These are phyloP conservation scores for Apiotrichum siamense DNA, from an alignment of 1,284 basidiomycete genomes.

Conservation along the genomic window DNA sequence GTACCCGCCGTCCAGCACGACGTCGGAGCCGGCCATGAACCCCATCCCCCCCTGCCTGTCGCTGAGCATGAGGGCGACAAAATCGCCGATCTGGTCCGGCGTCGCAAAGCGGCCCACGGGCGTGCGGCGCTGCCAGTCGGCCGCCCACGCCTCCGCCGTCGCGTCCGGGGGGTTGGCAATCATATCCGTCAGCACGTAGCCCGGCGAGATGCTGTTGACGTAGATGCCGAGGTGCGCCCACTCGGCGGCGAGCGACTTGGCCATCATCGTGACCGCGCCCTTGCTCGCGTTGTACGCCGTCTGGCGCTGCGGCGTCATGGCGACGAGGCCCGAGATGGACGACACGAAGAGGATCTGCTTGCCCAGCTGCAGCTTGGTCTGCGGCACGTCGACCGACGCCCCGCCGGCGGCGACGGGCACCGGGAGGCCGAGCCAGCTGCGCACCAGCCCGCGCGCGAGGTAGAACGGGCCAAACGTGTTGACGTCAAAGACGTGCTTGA, in stretches of 20 bases:
- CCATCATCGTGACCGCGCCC: slow-evolving; percentile 41
- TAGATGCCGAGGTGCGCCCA: slow-evolving; percentile 43
- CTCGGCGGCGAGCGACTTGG: slow-evolving; percentile 44
- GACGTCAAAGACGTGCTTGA: slow-evolving; percentile 33
- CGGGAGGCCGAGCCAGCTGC: slow-evolving; percentile 36
- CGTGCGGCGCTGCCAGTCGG: slow-evolving; percentile 37
- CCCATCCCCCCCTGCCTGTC: slow-evolving; percentile 25
- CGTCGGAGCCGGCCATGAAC: slow-evolving; percentile 44
- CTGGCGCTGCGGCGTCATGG: slow-evolving; percentile 46
- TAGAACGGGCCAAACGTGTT: slow-evolving; percentile 44
- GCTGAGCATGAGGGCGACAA: slow-evolving; percentile 34
- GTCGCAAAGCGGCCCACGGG: slow-evolving; percentile 39
- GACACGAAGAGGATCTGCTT: slow-evolving; percentile 47
- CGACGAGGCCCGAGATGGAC: slow-evolving; percentile 42
- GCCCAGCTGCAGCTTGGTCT: slow-evolving; percentile 18
- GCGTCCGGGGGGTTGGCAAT: slow-evolving; percentile 33
- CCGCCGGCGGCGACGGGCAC: slow-evolving; percentile 12
- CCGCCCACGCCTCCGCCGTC: slow-evolving; percentile 22
- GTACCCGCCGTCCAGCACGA: slow-evolving; percentile 44
- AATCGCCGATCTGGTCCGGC: slow-evolving; percentile 39
- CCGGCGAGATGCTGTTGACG: slow-evolving; percentile 46
- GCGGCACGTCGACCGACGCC: neutral
- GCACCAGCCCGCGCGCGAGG: slow-evolving; percentile 36
- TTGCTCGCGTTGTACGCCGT: slow-evolving; percentile 46
- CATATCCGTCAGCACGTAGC: slow-evolving; percentile 48